Conservation (phyloP, 805 yeast species). For the Yamadazyma takamatsuzukensis region DNA sequence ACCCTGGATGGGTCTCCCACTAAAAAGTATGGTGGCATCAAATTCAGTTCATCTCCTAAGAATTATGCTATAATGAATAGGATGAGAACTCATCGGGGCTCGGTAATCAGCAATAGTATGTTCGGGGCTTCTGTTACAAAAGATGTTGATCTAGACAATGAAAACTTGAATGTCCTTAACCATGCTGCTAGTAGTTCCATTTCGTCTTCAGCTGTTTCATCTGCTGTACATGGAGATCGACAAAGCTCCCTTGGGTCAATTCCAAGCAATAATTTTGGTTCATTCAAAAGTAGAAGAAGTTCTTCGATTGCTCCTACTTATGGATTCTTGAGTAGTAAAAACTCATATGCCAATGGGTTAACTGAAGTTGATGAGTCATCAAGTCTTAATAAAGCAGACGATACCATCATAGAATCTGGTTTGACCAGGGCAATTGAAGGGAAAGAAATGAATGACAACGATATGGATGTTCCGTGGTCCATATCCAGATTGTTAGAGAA, state of each 20-base stretch:
- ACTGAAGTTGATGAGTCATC: constrained; percentile 11
- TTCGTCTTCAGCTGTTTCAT: constrained; percentile 13
- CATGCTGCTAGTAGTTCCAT: constrained; percentile 13
- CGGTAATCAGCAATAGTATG: not conserved
- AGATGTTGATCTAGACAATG: constrained; percentile 32
- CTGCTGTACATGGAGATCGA: constrained; percentile 7
- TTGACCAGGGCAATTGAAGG: constrained; percentile 12
- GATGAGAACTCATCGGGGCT: constrained; percentile 6
- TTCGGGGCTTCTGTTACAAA: not conserved
- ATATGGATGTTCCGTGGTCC: constrained; percentile 49
- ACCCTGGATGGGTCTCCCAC: constrained; percentile 5
- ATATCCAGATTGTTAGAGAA: constrained; percentile 47
- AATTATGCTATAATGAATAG: constrained; percentile 4
- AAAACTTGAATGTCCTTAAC: constrained; percentile 22
- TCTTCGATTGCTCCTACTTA: constrained; percentile 17
- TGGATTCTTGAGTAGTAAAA: constrained; percentile 11
- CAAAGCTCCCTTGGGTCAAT: constrained; percentile 11
- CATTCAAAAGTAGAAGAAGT: constrained; percentile 16
- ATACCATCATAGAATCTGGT: constrained; percentile 7
- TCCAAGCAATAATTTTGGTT: constrained; percentile 9
- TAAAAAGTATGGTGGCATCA: constrained; percentile 1
- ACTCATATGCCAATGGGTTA: constrained; percentile 8
- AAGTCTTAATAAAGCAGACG: not conserved
- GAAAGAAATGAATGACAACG: constrained; percentile 7
- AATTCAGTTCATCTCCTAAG: constrained; percentile 7